Base-by-base conservation (phyloP, 345 rosid species). In the Citrus sp. region DNA sequence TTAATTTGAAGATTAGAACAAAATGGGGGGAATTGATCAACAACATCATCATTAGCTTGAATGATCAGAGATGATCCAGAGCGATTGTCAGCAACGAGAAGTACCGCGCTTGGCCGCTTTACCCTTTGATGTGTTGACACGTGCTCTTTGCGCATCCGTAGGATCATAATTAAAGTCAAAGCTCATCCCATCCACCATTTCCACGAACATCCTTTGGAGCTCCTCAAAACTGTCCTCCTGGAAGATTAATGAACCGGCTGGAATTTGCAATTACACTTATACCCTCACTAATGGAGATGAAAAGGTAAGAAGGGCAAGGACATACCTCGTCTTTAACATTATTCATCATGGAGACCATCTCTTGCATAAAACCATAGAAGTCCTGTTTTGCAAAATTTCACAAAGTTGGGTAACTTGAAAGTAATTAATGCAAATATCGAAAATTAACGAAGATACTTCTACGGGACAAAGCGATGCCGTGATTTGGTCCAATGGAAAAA, bases 331-430 rank as follows among this genome's bases (percentile, higher is more conserved):
- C 93, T 81, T 93, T 89, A 63, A 90, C 93, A 82, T 83, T 90
- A 88, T 87, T 87, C 98, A 95, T 92, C 97, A 95, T 89, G 8
- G 94, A 84, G 73, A 95, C 62, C 98, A 95, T 92, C 87, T 95
- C 98, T 87, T 92, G 91, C 97, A 95, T 92, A 68, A 95, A 93
- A 30, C 84, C 95, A 30, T 92, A 87, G 63, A 95, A 93, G 30
- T 88, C 98, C 98, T 95, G 90, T 30, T 56, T 78, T 22, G 49
- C 71, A 73, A 65, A 76, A 56, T 66, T 7, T 1, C 37, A 34
- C 27, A 75, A 77, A 61, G 69, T 81, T 59, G 71, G 35, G 73
- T 59, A 51, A 54, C 58, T 54, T 18, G 7, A 54, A 5, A 54
- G 22, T 9, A 54, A 18, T 4, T 54, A 18, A 54, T 54, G 58